Conservation (phyloP, 331 rosid genomes). For the Ulmus americana region DNA sequence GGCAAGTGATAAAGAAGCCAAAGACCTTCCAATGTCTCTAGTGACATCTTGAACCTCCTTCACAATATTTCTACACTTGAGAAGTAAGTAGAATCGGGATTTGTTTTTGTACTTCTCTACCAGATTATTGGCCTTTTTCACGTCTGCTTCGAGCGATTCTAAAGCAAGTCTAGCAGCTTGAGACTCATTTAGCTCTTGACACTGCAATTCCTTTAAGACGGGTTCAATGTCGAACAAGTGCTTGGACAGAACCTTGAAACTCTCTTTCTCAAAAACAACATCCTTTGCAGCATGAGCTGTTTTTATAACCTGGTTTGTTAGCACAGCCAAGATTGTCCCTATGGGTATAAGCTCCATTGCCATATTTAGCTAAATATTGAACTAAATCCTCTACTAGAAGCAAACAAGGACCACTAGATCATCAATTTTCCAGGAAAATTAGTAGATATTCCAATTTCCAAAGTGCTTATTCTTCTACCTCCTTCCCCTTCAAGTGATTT, state of each 20-base stretch:
- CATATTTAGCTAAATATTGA: conserved; percentile 13
- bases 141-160: conserved; percentile 66
- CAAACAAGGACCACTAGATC: not conserved
- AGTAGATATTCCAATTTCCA: not conserved
- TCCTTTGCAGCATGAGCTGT: conserved; percentile 69
- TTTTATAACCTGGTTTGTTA: conserved; percentile 57
- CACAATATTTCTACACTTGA: conserved; percentile 65
- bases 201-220: conserved; percentile 64
- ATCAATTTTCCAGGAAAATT: conserved; percentile 15
- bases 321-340: conserved; percentile 66
- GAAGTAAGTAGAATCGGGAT: conserved; percentile 54
- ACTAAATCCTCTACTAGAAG: conserved; percentile 19
- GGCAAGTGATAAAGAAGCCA: conserved; percentile 53
- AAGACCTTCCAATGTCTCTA: conserved; percentile 61
- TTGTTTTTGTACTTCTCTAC: conserved; percentile 64
- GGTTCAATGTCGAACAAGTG: conserved; percentile 63
- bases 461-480: conserved; percentile 4
- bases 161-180: conserved; percentile 63
- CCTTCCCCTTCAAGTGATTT: conserved; percentile 16
- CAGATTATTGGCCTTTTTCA: conserved; percentile 55
- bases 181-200: conserved; percentile 65
- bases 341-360: conserved; percentile 71
- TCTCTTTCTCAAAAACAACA: conserved; percentile 55
- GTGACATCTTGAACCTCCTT: conserved; percentile 71
- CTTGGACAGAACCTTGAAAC: conserved; percentile 59